Evolutionary conservation across 208 protist species (phyloP).

Genomic region (Angomonas desouzai): DNA sequence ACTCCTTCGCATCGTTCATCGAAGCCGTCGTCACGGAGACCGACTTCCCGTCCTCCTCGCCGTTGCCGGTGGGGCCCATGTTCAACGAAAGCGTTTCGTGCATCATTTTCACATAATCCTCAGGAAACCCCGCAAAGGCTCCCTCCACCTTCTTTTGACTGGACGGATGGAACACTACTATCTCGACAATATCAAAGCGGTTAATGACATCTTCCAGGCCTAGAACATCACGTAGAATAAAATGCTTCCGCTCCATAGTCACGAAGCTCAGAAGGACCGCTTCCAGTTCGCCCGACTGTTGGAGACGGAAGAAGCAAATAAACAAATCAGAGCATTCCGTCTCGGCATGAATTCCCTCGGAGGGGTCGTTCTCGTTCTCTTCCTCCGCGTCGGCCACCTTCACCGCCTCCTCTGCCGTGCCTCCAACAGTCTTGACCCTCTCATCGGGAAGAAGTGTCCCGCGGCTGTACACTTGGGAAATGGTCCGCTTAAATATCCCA

Average conservation of each 20-base stretch:
- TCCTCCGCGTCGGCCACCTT: slow-evolving; percentile 17
- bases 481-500: slow-evolving; percentile 68
- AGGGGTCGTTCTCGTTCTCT: slow-evolving; percentile 14
- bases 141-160: background rate
- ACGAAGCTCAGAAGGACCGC: slow-evolving; percentile 75
- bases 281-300: slow-evolving; percentile 16
- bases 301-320: slow-evolving; percentile 47
- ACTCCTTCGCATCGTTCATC: slow-evolving; percentile 5
- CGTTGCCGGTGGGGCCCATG: slow-evolving; percentile 62
- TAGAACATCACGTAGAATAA: slow-evolving; percentile 27
- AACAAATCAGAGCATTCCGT: slow-evolving; percentile 56
- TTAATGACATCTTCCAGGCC: slow-evolving; percentile 70
- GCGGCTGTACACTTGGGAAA: slow-evolving; percentile 79
- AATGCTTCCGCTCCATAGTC: slow-evolving; percentile 33
- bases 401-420: slow-evolving; percentile 10
- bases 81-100: slow-evolving; percentile 54
- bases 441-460: slow-evolving; percentile 78
- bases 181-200: slow-evolving; percentile 70
- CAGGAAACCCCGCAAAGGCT: slow-evolving; percentile 27
- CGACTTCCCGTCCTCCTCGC: slow-evolving; percentile 65
- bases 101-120: slow-evolving; percentile 38
- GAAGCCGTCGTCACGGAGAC: slow-evolving; percentile 36
- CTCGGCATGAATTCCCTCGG: background rate
- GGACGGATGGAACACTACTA: slow-evolving; percentile 35
- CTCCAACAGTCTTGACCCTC: slow-evolving; percentile 35